These are phyloP conservation scores for Saccharomyces kudriavzevii DNA, from an alignment of 805 yeast genomes.

Conservation along the genomic window DNA sequence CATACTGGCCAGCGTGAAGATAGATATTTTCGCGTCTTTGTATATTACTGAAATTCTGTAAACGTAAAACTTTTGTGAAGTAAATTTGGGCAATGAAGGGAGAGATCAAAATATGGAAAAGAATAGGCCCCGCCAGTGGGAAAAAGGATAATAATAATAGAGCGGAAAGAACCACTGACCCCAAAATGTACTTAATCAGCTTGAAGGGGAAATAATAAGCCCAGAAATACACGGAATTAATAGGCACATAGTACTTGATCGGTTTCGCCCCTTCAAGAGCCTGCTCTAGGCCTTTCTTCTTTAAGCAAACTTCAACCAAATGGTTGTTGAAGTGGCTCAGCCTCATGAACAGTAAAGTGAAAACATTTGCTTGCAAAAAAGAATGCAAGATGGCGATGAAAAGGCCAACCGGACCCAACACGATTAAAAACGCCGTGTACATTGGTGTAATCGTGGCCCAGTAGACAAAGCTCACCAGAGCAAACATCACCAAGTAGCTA, in stretches of 20 bases:
- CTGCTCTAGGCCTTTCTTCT: slow-evolving; percentile 7
- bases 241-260: slow-evolving; percentile 24
- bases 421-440: slow-evolving; percentile 21
- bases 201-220: slow-evolving; percentile 23
- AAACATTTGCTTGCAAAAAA: slow-evolving; percentile 24
- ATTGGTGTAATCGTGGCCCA: slow-evolving; percentile 27
- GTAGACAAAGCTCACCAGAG: slow-evolving; percentile 17
- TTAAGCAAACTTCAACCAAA: slow-evolving; percentile 11
- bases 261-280: slow-evolving; percentile 9
- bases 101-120: slow-evolving; percentile 20
- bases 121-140: slow-evolving; percentile 27
- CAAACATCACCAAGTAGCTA: slow-evolving; percentile 14
- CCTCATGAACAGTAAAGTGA: slow-evolving; percentile 29
- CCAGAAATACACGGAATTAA: slow-evolving; percentile 24
- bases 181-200: slow-evolving; percentile 13
- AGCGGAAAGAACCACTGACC: slow-evolving; percentile 7
- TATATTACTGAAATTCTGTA: slow-evolving; percentile 13
- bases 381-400: slow-evolving; percentile 24
- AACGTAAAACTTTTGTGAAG: slow-evolving; percentile 18
- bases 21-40: slow-evolving; percentile 19
- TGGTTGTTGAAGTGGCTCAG: slow-evolving; percentile 18
- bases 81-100: slow-evolving; percentile 26
- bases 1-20: slow-evolving; percentile 22
- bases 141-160: slow-evolving; percentile 20
- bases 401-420: slow-evolving; percentile 27